Conservation (phyloP, 176 grass and related monocot species). For the Thinopyrum elongatum region DNA sequence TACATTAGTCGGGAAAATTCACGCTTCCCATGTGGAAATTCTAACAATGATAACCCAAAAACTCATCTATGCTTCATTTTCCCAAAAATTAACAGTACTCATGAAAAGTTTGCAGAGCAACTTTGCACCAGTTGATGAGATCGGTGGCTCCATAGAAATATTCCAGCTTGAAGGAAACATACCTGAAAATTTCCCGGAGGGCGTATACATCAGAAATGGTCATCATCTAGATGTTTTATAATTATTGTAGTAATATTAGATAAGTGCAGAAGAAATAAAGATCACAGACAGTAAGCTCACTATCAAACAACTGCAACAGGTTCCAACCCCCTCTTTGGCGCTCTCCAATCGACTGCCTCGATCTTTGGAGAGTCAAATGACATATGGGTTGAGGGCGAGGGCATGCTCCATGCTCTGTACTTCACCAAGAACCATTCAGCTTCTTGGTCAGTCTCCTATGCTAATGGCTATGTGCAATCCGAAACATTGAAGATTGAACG, state of each 20-base stretch:
- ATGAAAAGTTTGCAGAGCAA: conserved; percentile 35
- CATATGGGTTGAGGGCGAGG: conserved; percentile 46
- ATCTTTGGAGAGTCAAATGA: conserved; percentile 32
- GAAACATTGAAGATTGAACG: conserved; percentile 32
- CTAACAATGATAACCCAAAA: background rate
- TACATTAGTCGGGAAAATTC: background rate
- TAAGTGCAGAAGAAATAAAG: background rate
- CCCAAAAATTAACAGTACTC: background rate
- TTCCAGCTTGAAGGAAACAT: conserved; percentile 40
- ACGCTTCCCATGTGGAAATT: background rate
- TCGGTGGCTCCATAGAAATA: conserved; percentile 13
- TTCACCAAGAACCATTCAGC: conserved; percentile 11
- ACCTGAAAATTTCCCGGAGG: conserved; percentile 46
- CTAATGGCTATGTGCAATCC: conserved; percentile 37
- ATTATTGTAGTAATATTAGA: background rate
- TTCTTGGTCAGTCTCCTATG: conserved; percentile 28
- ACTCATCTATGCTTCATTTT: background rate
- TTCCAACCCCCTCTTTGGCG: conserved; percentile 46
- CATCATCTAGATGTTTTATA: background rate
- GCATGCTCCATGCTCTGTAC: conserved; percentile 57
- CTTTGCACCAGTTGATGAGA: conserved; percentile 54
- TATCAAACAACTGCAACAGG: conserved; percentile 1
- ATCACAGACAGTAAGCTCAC: background rate
- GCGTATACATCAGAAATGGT: conserved; percentile 61
- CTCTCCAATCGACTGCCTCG: conserved; percentile 26